Evolutionary conservation across 2,329 filamentous ascomycete genomes (phyloP), one percentile per base, ranked within the genome.

Genomic region (Calonectria multiphialidica): DNA sequence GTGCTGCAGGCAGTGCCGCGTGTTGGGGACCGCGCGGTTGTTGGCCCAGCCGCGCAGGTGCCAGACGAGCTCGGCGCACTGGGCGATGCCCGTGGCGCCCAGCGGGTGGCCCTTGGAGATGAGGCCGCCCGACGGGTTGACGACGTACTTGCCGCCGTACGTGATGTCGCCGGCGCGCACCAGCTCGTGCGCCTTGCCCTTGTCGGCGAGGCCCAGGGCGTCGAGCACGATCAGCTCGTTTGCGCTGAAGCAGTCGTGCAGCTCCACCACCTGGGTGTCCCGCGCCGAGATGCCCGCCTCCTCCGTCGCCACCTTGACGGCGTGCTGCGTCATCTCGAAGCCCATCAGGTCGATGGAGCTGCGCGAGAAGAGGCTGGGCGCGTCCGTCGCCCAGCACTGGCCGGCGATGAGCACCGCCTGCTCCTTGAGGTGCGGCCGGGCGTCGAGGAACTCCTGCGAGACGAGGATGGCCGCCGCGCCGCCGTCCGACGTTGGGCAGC

Each of bases 71-170:
- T 98, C 96, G 6, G 96, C 95, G 82, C 96, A 98, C 86, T 98
- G 96, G 15, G 96, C 97, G 65, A 98, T 89, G n/a, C 97, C 96
- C 0, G 95, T 98, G 0, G 96, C 96, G 40, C 96, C 96, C 5
- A 98, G 91, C 0, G 97, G 96, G 83, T 98, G 96, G 47, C 96
- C 97, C 87, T 98, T 98, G 74, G 94, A 97, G 80, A 98, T 98
- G 69, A 98, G 90, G 1, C 97, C 97, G 50, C 96, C 97, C 0
- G 95, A 98, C 1, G 96, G 96, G 85, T 98, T 98, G 83, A 98
- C 91, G 74, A 98, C 90, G 82, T 94, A 91, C 80, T 90, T 90
- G 57, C 94, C 91, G 67, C 96, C 95, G 83, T 98, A 98, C 1
- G 96, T 98, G 81, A 98, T 98, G 80, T 96, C 95, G 33, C 96